Evolutionary conservation across 495 filamentous ascomycete species (phyloP), one percentile per base, ranked within the genome.

Genomic region (Ascobolus immersus): DNA sequence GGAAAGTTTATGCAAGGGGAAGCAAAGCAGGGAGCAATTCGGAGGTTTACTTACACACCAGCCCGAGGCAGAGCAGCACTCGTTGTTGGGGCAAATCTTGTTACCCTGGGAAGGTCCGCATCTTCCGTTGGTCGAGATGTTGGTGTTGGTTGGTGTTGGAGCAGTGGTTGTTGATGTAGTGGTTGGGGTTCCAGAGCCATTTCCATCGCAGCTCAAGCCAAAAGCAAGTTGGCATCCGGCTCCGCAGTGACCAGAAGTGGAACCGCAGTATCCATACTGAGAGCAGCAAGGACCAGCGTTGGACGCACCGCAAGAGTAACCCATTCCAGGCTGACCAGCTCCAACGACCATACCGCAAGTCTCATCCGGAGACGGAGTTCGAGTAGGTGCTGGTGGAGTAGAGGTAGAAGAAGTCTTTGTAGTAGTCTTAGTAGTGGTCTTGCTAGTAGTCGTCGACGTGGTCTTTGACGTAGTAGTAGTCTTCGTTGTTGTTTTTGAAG

Each of bases 31-130:
- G 5, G 21, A 29, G 17, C n/a, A n/a, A n/a, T n/a, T n/a, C n/a
- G 4, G 15, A 17, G 15, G 14, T 31, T 15, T 13, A 14, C 28
- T 13, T 31, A 31, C 28, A 20, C 31, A 49, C 42, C 40, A 56
- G 20, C 63, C 64, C 29, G 60, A 49, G 27, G 54, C 44, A 23
- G 64, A 68, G 43, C 66, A 71, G 49, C 66, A 71, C 17, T 58
- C 53, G 6, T 52, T 56, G 19, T 44, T 37, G 13, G 49, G 30
- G 35, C 66, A 69, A 11, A 56, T 30, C 4, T 28, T 18, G 25
- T 49, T 53, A 8, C 49, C 44, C 6, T 40, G 37, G 0, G 39
- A 47, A 3, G 45, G 15, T 11, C 45, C 45, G 18, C 45, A 48
- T 1, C 4, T 27, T 4, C 6, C 25, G 2, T 27, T 14, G 14